A percentile compares a stretch with the other conserved stretches of the same genome.
These are phyloP conservation scores for Cladosporium halotolerans DNA, from an alignment of 2,329 filamentous ascomycete species.

Conservation along the genomic window DNA sequence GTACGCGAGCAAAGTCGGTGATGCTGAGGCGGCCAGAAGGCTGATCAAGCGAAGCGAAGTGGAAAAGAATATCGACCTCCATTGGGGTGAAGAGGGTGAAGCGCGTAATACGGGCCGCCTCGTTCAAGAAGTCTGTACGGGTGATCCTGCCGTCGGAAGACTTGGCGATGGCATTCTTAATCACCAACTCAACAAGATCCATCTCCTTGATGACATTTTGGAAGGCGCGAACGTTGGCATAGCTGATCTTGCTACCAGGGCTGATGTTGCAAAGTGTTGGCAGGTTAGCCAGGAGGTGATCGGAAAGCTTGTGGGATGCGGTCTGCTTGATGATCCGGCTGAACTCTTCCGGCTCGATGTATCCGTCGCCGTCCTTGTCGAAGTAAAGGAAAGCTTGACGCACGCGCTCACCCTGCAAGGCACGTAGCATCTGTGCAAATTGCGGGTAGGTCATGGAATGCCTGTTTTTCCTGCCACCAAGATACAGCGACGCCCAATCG, in stretches of 20 bases:
- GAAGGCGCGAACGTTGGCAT: slow-evolving; percentile 94
- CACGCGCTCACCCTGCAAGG: slow-evolving; percentile 90
- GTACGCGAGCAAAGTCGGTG: slow-evolving; percentile 84
- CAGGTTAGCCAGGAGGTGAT: slow-evolving; percentile 87
- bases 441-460: slow-evolving; percentile 92
- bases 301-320: slow-evolving; percentile 90
- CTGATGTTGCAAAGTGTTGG: slow-evolving; percentile 93
- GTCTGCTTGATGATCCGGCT: slow-evolving; percentile 94
- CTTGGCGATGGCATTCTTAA: slow-evolving; percentile 77
- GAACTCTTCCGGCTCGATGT: slow-evolving; percentile 92
- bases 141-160: slow-evolving; percentile 90
- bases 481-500: slow-evolving; percentile 92
- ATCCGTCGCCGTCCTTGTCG: slow-evolving; percentile 87
- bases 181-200: slow-evolving; percentile 91
- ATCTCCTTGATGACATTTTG: slow-evolving; percentile 97
- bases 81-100: slow-evolving; percentile 97
- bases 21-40: slow-evolving; percentile 78
- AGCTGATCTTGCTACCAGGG: slow-evolving; percentile 85
- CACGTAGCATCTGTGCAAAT: slow-evolving; percentile 96
- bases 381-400: slow-evolving; percentile 90
- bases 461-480: slow-evolving; percentile 77
- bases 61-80: slow-evolving; percentile 98
- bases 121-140: slow-evolving; percentile 85
- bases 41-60: slow-evolving; percentile 90
- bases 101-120: slow-evolving; percentile 81